Conservation (phyloP, 2,329 filamentous ascomycete genomes). For the Drechslerella coelobrocha region DNA sequence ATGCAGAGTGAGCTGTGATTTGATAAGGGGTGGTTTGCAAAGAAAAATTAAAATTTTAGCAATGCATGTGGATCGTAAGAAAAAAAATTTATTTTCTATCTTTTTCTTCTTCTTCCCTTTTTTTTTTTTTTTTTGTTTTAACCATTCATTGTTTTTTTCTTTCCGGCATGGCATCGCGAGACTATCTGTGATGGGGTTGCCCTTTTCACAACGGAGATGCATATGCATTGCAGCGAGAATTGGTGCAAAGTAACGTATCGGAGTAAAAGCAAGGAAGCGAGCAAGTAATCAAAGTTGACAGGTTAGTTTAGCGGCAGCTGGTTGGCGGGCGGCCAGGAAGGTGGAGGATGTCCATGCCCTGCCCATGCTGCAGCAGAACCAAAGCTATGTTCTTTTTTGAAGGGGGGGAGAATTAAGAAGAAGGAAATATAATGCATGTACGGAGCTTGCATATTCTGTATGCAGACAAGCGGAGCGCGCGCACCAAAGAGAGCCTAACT, state of each 20-base stretch:
- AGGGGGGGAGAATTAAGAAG: too few species aligned
- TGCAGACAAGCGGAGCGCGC: conserved; percentile 8
- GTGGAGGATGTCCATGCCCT: too few species aligned
- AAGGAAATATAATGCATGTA: not conserved
- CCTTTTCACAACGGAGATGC: conserved; percentile 34
- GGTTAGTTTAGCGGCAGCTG: too few species aligned
- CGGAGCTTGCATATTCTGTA: not conserved
- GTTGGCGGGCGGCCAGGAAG: too few species aligned
- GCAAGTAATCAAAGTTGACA: not conserved
- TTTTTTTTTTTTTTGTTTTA: conserved; percentile 1
- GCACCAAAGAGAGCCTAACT: not conserved
- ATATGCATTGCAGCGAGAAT: conserved; percentile 27
- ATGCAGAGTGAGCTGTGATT: conserved; percentile 19
- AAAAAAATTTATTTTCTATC: too few species aligned
- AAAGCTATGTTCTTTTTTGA: too few species aligned
- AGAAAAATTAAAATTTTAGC: not conserved
- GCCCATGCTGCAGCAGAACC: too few species aligned
- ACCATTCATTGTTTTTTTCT: not conserved
- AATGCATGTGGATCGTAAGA: not conserved
- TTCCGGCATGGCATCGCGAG: conserved; percentile 5
- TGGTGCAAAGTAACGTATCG: not conserved
- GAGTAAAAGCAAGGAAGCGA: not conserved
- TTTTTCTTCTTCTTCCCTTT: too few species aligned
- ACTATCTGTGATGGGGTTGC: conserved; percentile 5
- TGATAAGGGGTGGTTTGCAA: not conserved